Evolutionary conservation across 2,329 filamentous ascomycete species (phyloP).

Genomic region (Pyrenophora graminea): DNA sequence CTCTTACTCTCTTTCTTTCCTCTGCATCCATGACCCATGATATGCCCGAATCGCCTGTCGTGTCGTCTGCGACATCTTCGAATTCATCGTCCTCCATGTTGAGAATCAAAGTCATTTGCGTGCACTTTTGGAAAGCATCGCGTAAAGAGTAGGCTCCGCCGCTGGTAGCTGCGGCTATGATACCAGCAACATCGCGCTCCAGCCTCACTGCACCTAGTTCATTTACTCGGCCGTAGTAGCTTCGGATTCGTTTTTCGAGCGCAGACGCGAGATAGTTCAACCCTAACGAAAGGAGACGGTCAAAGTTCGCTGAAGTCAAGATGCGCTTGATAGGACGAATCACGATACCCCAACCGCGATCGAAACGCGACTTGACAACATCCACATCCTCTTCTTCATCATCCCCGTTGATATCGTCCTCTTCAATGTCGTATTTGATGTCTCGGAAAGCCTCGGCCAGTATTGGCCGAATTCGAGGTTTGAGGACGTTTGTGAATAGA

Average conservation of each 20-base stretch:
- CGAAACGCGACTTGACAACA: slow-evolving; percentile 77
- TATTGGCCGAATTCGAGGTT: slow-evolving; percentile 80
- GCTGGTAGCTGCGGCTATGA: slow-evolving; percentile 66
- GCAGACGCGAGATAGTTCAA: slow-evolving; percentile 74
- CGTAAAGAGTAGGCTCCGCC: slow-evolving; percentile 76
- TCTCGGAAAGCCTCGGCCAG: slow-evolving; percentile 90
- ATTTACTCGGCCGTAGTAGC: slow-evolving; percentile 77
- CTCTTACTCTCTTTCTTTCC: slow-evolving; percentile 73
- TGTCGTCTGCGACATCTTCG: slow-evolving; percentile 68
- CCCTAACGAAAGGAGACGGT: slow-evolving; percentile 73
- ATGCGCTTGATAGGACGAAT: slow-evolving; percentile 84
- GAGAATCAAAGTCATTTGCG: slow-evolving; percentile 81
- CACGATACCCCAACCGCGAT: slow-evolving; percentile 81
- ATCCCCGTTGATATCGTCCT: slow-evolving; percentile 49
- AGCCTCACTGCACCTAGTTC: slow-evolving; percentile 80
- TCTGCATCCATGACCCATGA: slow-evolving; percentile 73
- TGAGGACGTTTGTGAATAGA: slow-evolving; percentile 84
- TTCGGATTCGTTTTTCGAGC: slow-evolving; percentile 86
- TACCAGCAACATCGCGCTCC: slow-evolving; percentile 79
- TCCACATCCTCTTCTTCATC: slow-evolving; percentile 59
- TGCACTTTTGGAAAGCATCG: slow-evolving; percentile 75
- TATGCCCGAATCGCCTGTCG: slow-evolving; percentile 62
- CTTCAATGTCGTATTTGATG: slow-evolving; percentile 74
- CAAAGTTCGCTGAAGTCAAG: slow-evolving; percentile 76
- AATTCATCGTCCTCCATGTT: slow-evolving; percentile 97